phyloP scores from a whole-genome alignment of 805 yeast genomes.

The Jamesozyma jinghongensis region DNA sequence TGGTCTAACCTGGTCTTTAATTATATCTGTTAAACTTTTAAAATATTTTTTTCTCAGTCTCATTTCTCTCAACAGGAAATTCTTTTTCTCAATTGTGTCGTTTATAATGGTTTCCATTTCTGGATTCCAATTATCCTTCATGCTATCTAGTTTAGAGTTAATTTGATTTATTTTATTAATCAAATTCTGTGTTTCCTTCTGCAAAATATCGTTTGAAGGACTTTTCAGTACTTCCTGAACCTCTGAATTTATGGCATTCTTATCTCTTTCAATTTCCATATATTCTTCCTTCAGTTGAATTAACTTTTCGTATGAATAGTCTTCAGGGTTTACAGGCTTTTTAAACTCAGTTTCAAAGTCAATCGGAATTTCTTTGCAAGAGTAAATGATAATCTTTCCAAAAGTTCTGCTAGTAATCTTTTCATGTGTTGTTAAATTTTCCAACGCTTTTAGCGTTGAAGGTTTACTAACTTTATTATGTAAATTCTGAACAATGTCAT shows the following conservation, averaged over 20 bases:
- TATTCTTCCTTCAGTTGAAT: slow-evolving; percentile 19
- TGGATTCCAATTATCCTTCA: slow-evolving; percentile 11
- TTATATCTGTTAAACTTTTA: slow-evolving; percentile 12
- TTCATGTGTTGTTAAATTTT: slow-evolving; percentile 27
- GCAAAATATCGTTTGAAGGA: slow-evolving; percentile 14
- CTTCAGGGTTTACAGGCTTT: background rate
- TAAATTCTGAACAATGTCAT: slow-evolving; percentile 39
- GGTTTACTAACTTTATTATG: slow-evolving; percentile 34
- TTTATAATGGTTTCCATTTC: slow-evolving; percentile 9
- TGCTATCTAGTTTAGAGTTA: slow-evolving; percentile 5
- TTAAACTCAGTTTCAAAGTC: slow-evolving; percentile 6
- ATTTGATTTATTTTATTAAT: slow-evolving; percentile 5
- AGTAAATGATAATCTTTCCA: slow-evolving; percentile 38
- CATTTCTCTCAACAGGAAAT: slow-evolving; percentile 11
- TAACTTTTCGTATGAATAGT: slow-evolving; percentile 13
- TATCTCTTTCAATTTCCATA: slow-evolving; percentile 17
- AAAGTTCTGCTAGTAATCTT: slow-evolving; percentile 33
- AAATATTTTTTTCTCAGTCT: slow-evolving; percentile 12
- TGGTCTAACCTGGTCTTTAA: slow-evolving; percentile 22
- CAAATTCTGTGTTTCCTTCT: slow-evolving; percentile 4
- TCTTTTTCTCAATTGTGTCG: slow-evolving; percentile 8
- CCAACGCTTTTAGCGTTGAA: slow-evolving; percentile 31
- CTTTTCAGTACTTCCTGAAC: slow-evolving; percentile 9
- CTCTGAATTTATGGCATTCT: slow-evolving; percentile 4
- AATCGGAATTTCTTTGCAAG: slow-evolving; percentile 30